Conservation (phyloP, 331 rosid species). For the Quercus phellos region DNA sequence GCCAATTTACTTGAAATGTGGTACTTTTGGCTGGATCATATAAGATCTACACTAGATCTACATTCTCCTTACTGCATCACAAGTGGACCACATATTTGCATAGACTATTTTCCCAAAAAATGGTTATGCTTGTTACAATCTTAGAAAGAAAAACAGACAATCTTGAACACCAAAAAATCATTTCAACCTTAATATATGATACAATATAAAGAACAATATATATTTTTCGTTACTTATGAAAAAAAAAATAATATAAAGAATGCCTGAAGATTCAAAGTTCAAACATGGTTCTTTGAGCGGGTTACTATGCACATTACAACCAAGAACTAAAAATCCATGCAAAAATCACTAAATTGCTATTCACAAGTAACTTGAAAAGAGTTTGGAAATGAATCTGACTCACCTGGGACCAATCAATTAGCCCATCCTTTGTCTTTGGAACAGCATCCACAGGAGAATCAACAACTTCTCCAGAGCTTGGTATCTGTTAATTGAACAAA, state of each 20-base stretch:
- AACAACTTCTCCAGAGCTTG: constrained; percentile 59
- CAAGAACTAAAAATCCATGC: neutral
- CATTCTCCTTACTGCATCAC: no score
- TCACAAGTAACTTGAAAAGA: constrained; percentile 17
- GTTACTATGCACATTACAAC: neutral
- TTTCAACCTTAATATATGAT: neutral
- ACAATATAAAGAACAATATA: neutral
- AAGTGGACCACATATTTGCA: neutral
- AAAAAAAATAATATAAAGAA: neutral
- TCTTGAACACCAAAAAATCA: neutral
- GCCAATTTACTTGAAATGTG: no score
- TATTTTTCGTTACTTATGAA: no score
- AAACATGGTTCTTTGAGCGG: neutral
- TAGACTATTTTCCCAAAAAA: neutral
- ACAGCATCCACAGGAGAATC: constrained; percentile 65
- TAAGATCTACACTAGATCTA: no score
- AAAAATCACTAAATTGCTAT: neutral
- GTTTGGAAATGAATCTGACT: constrained; percentile 33
- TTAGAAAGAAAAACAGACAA: neutral
- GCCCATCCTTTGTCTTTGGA: constrained; percentile 62
- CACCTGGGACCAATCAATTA: constrained; percentile 93
- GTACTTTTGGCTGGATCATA: no score
- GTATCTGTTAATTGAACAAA: constrained; percentile 55
- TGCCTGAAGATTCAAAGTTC: neutral
- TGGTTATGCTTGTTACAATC: neutral